Evolutionary conservation across 441 rosid species (phyloP), one percentile per base, ranked within the genome.

Genomic region (Populus hybrid): DNA sequence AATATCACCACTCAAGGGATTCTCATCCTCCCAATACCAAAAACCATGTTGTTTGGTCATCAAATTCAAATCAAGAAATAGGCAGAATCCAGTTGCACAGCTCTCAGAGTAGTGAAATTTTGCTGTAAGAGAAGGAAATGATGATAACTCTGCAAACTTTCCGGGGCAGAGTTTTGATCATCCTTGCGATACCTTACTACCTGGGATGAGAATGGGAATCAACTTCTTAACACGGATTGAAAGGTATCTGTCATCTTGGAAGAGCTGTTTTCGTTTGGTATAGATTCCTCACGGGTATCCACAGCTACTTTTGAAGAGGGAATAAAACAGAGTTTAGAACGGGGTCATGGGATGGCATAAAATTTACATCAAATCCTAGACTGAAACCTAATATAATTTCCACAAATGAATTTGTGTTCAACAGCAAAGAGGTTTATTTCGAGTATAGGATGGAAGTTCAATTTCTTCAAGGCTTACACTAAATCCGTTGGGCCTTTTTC

Each of bases 271-370:
- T 61, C 84, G 16, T 86, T 82, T 79, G 75, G 74, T 76, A 42
- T 89, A 28, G 74, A 89, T 73, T 38, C 74, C 69, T 45, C 77
- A 78, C 33, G 85, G 89, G 10, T 81, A 76, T 70, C 91, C 92
- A 1, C 90, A 89, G 74, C 9, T 45, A 16, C 87, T 86, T 50
- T n/a, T 89, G 18, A 77, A 74, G 81, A 78, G 72, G 68, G 28
- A 77, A 74, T 29, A 18, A 10, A 3, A 64, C 10, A 64, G 33
- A 1, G 24, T 87, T 87, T 79, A 80, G 92, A 73, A 88, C 91
- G 5, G 97, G 97, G 9, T 89, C 85, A 4, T 92, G 93, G 94
- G 85, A 85, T 31, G 85, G 88, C 0, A 73, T 76, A 3, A 72
- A 83, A 2, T 89, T 91, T 36, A 86, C 87, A 0, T 93, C 95